A percentile compares a stretch with the other conserved stretches of the same genome.
phyloP scores from a whole-genome alignment of 2,329 filamentous ascomycete species.

The Hypoxylon sp. region DNA sequence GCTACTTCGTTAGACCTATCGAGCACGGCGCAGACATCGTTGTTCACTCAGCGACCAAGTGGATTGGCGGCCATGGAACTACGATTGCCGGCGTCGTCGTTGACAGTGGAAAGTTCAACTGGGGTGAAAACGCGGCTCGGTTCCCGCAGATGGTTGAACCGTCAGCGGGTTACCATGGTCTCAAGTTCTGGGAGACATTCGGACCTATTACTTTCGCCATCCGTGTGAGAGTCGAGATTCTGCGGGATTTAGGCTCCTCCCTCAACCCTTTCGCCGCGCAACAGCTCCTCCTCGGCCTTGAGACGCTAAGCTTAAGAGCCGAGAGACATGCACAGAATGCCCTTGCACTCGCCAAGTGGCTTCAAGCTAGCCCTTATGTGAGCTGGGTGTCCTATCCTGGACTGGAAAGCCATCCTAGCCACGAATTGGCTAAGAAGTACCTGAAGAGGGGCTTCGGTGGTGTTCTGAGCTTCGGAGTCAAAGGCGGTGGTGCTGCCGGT shows the following conservation, averaged over 20 bases:
- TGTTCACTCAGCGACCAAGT: conserved; percentile 95
- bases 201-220: conserved; percentile 86
- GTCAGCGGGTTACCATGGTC: conserved; percentile 89
- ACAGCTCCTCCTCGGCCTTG: conserved; percentile 88
- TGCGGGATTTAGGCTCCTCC: conserved; percentile 86
- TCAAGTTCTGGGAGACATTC: conserved; percentile 96
- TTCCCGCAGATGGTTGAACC: conserved; percentile 96
- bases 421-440: conserved; percentile 88
- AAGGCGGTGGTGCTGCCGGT: conserved; percentile 87
- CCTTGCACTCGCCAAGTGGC: conserved; percentile 82
- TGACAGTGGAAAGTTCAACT: conserved; percentile 93
- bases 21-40: conserved; percentile 94
- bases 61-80: conserved; percentile 96
- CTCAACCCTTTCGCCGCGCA: conserved; percentile 94
- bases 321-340: conserved; percentile 92
- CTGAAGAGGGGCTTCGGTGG: conserved; percentile 88
- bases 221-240: conserved; percentile 88
- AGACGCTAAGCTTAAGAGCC: conserved; percentile 88
- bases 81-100: conserved; percentile 90
- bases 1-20: conserved; percentile 89
- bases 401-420: conserved; percentile 83
- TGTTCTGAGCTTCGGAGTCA: conserved; percentile 93
- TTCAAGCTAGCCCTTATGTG: conserved; percentile 87
- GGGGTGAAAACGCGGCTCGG: conserved; percentile 84
- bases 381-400: conserved; percentile 96